These are phyloP conservation scores for Metschnikowia matae DNA, from an alignment of 805 yeast species.

Conservation along the genomic window DNA sequence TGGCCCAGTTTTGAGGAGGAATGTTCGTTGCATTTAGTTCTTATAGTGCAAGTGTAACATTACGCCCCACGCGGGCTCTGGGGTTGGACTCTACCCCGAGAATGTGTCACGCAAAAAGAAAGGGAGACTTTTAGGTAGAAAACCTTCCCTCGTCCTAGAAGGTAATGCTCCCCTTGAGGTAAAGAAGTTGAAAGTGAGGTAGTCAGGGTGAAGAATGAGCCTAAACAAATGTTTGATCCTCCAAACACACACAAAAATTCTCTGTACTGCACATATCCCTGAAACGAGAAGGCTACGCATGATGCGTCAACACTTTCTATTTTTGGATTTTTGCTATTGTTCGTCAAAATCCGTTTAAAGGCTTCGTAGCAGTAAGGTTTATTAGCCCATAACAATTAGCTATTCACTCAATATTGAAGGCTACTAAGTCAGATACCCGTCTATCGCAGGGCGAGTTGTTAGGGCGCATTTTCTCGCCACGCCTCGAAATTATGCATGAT, in stretches of 20 bases:
- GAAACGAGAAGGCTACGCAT: background rate
- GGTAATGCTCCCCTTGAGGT: background rate
- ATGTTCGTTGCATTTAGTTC: background rate
- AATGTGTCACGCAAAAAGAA: background rate
- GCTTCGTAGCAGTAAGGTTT: background rate
- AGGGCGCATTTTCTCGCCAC: background rate
- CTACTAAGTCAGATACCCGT: too few species aligned
- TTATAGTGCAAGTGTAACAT: background rate
- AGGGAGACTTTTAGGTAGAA: too few species aligned
- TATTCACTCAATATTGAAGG: too few species aligned
- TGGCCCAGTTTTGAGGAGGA: background rate
- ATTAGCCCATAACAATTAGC: too few species aligned
- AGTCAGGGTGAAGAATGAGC: background rate
- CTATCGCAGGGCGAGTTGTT: background rate
- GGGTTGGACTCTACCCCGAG: background rate
- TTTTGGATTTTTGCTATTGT: background rate
- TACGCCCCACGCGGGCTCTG: background rate
- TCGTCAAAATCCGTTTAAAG: background rate
- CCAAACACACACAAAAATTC: background rate
- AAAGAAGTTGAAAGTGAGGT: background rate
- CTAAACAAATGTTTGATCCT: background rate
- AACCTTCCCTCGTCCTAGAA: background rate
- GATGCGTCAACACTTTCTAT: background rate
- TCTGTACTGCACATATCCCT: background rate
- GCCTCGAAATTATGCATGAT: background rate